Evolutionary conservation across 2,329 filamentous ascomycete genomes (phyloP), one percentile per base, ranked within the genome.

Genomic region (Plectosphaerella cucumerina): DNA sequence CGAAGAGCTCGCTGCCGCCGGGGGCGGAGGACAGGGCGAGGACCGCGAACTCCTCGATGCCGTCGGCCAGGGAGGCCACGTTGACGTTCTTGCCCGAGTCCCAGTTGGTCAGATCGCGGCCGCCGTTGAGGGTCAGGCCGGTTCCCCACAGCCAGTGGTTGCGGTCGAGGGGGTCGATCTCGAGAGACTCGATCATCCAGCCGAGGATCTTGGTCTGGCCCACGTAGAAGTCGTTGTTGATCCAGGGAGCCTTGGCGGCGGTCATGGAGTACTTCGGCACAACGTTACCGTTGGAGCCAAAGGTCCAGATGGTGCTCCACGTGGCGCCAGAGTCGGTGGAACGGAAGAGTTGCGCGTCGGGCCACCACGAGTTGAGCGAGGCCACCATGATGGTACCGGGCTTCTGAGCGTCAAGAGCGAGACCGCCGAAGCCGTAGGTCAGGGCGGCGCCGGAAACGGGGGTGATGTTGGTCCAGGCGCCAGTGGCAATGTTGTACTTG

Each of bases 121-220:
- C 76, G 4, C 78, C 78, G 31, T 73, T 79, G 39, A 81, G 65
- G 0, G 77, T 81, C 14, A 75, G 63, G 2, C 81, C 80, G 0
- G 81, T 84, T 11, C 76, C 78, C 53, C 83, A 84, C 0, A 84
- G 66, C 77, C 78, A 83, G 60, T 84, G 80, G 59, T 83, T 70
- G 44, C 78, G 80, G 56, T 84, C 79, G 18, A 74, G 70, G 0
- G 81, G 81, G 58, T 84, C 70, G 42, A 84, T 84, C 23, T 77
- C 77, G 8, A 84, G 62, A 0, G 74, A 67, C 57, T 84, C 81
- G 6, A 84, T 78, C 81, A 83, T 84, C 80, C 81, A 84, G 0
- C 81, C 81, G 4, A 84, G 61, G 20, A 70, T 68, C 63, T 80
- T 77, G 11, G 66, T 70, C 48, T 78, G 75, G 4, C 62, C 61